Evolutionary conservation across 202 grass and related monocot species (phyloP), one percentile per base, ranked within the genome.

Genomic region (Panicum virgatum): DNA sequence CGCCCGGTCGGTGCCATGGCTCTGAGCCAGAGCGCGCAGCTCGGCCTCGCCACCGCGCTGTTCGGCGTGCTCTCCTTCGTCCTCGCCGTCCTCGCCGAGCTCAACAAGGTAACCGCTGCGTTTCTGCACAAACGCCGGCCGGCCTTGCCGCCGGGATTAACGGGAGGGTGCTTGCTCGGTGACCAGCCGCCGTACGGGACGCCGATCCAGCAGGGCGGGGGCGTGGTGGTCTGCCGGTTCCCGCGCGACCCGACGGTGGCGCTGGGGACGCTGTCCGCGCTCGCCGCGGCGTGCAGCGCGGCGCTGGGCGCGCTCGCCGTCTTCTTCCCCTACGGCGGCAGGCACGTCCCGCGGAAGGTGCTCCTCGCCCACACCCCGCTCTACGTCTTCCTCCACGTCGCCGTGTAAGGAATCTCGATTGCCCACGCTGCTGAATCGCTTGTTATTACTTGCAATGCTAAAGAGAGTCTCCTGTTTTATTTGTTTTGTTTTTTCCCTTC

Each of bases 31-130:
- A 84, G 46, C 43, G 14, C 69, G 43, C 84, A 78, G 57, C 18
- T 90, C 56, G 27, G n/a, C 48, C 9, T 83, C 43, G 50, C 63
- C 75, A 80, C 71, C 27, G 34, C 39, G 27, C 69, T 69, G 15
- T 77, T 79, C 48, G 89, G 92, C 39, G 10, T 92, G 47, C 81
- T 94, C 51, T 88, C 87, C 63, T 94, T 92, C 65, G 12, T 86
- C 71, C 38, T 90, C 67, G 75, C 51, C 78, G 64, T 94, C 60
- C 4, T 80, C 26, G 80, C 84, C 30, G 84, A 94, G 65, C 72
- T 90, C n/a, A 88, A 88, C 45, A 94, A 94, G 82, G 90, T 94
- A 39, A 48, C 6, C 26, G 0, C 12, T 9, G 66, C 42, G 1
- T 12, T 59, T 12, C 44, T 39, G 29, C 19, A 32, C 20, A 27